A percentile compares a stretch with the other conserved stretches of the same genome.
Evolutionary conservation across 371 early-diverging fungal genomes (phyloP).

Genomic region (Mucor velutinosus): DNA sequence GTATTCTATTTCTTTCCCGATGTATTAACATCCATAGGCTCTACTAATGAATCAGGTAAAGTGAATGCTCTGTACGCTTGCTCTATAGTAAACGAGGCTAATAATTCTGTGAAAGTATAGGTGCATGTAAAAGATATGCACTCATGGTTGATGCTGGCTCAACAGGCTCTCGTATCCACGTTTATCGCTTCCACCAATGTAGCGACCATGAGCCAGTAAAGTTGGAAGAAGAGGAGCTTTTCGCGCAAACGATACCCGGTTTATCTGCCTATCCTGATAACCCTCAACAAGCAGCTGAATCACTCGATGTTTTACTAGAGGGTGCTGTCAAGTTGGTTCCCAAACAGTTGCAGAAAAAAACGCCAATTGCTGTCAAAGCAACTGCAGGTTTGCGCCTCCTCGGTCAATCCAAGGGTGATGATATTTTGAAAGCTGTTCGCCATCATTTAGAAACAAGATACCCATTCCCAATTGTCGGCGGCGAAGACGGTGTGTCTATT

Average conservation of each 20-base stretch:
- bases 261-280: slow-evolving; percentile 75
- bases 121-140: slow-evolving; percentile 51
- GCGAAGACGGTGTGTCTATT: slow-evolving; percentile 75
- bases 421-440: slow-evolving; percentile 78
- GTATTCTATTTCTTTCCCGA: slow-evolving; percentile 7
- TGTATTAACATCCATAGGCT: neutral
- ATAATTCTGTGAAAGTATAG: neutral
- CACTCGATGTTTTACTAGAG: slow-evolving; percentile 78
- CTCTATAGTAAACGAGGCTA: neutral
- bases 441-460: slow-evolving; percentile 65
- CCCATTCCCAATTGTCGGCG: slow-evolving; percentile 81
- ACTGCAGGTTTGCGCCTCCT: slow-evolving; percentile 92
- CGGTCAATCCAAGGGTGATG: slow-evolving; percentile 65
- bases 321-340: slow-evolving; percentile 78
- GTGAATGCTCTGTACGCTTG: neutral
- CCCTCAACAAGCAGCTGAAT: slow-evolving; percentile 77
- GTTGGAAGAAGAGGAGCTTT: slow-evolving; percentile 77
- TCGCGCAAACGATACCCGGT: slow-evolving; percentile 87
- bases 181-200: slow-evolving; percentile 89
- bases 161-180: slow-evolving; percentile 96
- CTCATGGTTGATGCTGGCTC: slow-evolving; percentile 96
- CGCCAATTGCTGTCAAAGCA: slow-evolving; percentile 93
- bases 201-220: slow-evolving; percentile 30
- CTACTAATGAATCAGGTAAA: neutral
- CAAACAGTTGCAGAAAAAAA: slow-evolving; percentile 63